Base-by-base conservation (phyloP, 2,329 filamentous ascomycete species). In the Phaeomoniella chlamydospora region DNA sequence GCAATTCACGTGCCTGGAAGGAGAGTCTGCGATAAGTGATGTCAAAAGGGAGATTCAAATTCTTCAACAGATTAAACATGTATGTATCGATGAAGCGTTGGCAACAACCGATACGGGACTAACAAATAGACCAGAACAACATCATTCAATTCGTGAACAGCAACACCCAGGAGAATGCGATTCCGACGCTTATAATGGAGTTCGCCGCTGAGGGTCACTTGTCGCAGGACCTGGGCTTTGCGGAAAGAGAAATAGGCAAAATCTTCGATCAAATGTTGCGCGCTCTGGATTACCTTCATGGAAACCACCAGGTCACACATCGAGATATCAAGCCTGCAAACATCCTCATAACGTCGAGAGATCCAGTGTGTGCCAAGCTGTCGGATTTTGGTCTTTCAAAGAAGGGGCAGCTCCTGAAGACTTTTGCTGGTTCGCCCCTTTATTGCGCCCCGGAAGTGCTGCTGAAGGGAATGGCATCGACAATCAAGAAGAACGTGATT, bases 301-400 rank as follows among this genome's bases (percentile, higher is more conserved):
- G 68, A 36, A 79, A 81, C 48, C 85, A 80, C 51, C 22, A 26
- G 22, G 94, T 98, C 48, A 96, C 88, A 0, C 90, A 98, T 59
- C 80, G 90, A n/a, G 90, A 98, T 56, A 86, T 98, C 51, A 98
- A 98, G 54, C 90, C 90, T 0, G 90, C 98, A 63, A 98, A 98
- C 50, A 94, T 98, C 41, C 67, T 98, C 29, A 82, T 96, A 45
- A 68, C 77, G 9, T 78, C 75, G 1, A 54, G 74, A 9, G 65
- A 78, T 4, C 86, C 87, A 0, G 72, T 94, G 34, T 67, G 73
- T 11, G 80, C 96, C 47, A 96, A 96, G 57, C 66, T 98, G 12
- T 94, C 90, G 0, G 90, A 98, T 53, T 98, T 98, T 61, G 90
- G 90, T 2, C 62, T 98, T 3, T 96, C 90, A 2, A 26, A 26